A percentile compares a stretch with the other conserved stretches of the same genome.
phyloP scores from a whole-genome alignment of 345 rosid genomes.

The Bretschneidera sinensis region DNA sequence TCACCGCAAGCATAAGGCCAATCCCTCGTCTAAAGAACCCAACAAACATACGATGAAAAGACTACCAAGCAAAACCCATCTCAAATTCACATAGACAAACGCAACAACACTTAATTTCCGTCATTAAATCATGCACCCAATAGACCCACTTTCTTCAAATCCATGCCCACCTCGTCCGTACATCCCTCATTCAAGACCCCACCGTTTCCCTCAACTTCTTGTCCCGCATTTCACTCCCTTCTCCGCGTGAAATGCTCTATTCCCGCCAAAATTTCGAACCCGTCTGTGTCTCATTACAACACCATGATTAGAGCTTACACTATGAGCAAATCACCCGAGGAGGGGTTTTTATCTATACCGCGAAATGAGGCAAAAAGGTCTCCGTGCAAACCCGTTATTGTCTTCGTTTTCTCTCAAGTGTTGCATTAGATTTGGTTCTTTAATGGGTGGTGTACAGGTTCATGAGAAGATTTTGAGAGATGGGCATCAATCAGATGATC shows the following conservation, averaged over 20 bases:
- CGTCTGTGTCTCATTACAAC: slow-evolving; percentile 52
- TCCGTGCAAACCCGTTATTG: slow-evolving; percentile 42
- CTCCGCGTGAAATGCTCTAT: slow-evolving; percentile 33
- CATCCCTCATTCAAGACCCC: slow-evolving; percentile 40
- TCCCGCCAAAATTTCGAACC: slow-evolving; percentile 46
- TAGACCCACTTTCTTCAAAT: slow-evolving; percentile 56
- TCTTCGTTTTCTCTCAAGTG: slow-evolving; percentile 60
- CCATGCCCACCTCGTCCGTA: slow-evolving; percentile 55
- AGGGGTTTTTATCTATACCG: slow-evolving; percentile 48
- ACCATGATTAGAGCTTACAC: slow-evolving; percentile 70
- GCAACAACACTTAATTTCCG: slow-evolving; percentile 34
- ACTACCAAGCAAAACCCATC: neutral
- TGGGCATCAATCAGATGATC: slow-evolving; percentile 62
- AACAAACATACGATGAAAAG: too few relatives aligned
- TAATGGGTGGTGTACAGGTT: slow-evolving; percentile 52
- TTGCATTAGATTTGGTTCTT: slow-evolving; percentile 34
- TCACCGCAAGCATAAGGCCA: neutral
- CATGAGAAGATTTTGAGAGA: slow-evolving; percentile 57
- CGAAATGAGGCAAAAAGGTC: slow-evolving; percentile 35
- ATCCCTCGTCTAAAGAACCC: neutral
- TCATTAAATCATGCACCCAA: slow-evolving; percentile 45
- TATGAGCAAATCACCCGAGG: slow-evolving; percentile 34
- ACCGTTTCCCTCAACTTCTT: slow-evolving; percentile 46
- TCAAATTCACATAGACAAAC: neutral
- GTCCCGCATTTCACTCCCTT: slow-evolving; percentile 45